Base-by-base conservation (phyloP, 2,329 filamentous ascomycete species). In the Claviceps paspali region DNA sequence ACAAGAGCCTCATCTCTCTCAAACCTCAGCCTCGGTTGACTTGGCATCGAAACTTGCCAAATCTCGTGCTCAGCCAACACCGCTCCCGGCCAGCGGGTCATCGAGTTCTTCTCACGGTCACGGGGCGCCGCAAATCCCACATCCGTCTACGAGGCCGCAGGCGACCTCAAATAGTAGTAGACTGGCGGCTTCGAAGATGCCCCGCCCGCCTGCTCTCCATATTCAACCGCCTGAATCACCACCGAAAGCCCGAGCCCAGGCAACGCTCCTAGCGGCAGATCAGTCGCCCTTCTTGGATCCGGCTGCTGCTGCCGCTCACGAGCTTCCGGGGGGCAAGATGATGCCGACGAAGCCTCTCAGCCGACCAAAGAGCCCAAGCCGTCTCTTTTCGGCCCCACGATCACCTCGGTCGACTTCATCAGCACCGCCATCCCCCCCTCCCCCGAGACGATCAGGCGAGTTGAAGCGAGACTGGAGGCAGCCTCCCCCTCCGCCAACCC, bases 191-290 rank as follows among this genome's bases (percentile, higher is more conserved):
- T 41, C 42, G 11, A 39, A 41, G 14, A 47, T 50, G 22, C 55
- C 56, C n/a, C 69, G 76, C 22, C 81, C 77, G 24, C 82, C 82
- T 14, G 67, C 76, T 23, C 73, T 87, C 40, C 73, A 68, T 5
- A 63, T 86, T 33, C 70, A 83, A 38, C 79, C 81, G 30, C 82
- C 82, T 5, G 69, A 69, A 36, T 84, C 81, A 9, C 79, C 81
- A 1, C 70, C 75, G 1, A 79, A 75, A 44, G 54, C 51, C 33
- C 60, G 54, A 31, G 44, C 52, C 33, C 60, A 55, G 30, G 44
- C 53, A 14, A 47, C 55, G 17, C 52, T 51, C 27, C 38, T 61
- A 6, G 47, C 56, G 10, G 43, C 54, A 26, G 65, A 71, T 12
- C 57, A 61, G 29, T 58, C 60, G 14, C 53, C 53, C n/a, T 65